Evolutionary conservation across 2,329 filamentous ascomycete genomes (phyloP).

Genomic region (Stagonosporopsis tanaceti): DNA sequence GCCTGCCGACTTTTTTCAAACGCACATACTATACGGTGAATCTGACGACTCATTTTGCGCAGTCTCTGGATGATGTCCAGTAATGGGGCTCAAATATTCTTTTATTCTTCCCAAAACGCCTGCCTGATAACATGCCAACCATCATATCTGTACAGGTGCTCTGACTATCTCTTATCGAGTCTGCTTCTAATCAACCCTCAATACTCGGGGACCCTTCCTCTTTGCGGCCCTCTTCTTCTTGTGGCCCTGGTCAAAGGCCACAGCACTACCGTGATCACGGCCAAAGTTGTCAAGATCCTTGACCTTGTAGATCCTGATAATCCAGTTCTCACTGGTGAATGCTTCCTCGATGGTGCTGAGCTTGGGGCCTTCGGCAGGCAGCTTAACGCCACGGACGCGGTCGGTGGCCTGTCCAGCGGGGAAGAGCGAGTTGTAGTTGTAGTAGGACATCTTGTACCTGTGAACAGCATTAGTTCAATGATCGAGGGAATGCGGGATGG

Average conservation of each 20-base stretch:
- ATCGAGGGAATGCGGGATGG: background rate
- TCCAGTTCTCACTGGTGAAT: slow-evolving; percentile 99
- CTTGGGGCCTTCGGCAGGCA: slow-evolving; percentile 85
- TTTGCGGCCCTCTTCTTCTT: slow-evolving; percentile 83
- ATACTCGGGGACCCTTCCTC: slow-evolving; percentile 74
- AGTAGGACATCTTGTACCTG: slow-evolving; percentile 99
- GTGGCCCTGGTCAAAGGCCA: slow-evolving; percentile 77
- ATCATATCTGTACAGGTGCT: slow-evolving; percentile 43
- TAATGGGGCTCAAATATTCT: slow-evolving; percentile 21
- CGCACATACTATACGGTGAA: background rate
- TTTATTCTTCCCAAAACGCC: slow-evolving; percentile 45
- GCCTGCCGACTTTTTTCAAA: background rate
- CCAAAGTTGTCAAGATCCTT: slow-evolving; percentile 98
- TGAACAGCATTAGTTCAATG: slow-evolving; percentile 33
- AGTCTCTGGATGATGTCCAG: background rate
- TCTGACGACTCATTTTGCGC: background rate
- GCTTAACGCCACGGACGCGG: slow-evolving; percentile 79
- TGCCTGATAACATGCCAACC: slow-evolving; percentile 25
- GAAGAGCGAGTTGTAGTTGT: slow-evolving; percentile 95
- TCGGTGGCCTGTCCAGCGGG: slow-evolving; percentile 89
- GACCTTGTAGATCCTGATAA: slow-evolving; percentile 99
- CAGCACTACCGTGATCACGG: slow-evolving; percentile 77
- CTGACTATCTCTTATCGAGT: slow-evolving; percentile 27
- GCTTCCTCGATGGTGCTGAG: slow-evolving; percentile 94
- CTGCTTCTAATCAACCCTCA: slow-evolving; percentile 71